Evolutionary conservation across 148 eudicot genomes (phyloP).

Genomic region (Fagopyrum esculentum): DNA sequence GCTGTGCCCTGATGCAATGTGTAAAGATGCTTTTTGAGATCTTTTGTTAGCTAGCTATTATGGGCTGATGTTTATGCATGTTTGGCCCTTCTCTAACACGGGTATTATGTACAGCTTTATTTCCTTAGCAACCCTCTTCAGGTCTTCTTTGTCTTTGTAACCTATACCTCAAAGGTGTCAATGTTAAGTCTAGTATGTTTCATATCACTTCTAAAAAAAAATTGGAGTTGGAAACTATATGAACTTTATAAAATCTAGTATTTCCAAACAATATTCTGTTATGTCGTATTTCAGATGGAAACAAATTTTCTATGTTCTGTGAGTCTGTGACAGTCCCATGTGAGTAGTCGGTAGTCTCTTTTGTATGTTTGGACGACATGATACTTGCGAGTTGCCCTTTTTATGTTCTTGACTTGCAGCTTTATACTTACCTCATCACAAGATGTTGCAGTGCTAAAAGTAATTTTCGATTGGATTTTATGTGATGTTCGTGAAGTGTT

Average conservation of each 20-base stretch:
- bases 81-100: background rate
- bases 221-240: background rate
- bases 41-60: background rate
- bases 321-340: background rate
- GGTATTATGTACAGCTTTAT: background rate
- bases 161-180: background rate
- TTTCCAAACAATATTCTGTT: background rate
- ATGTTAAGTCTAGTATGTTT: background rate
- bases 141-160: background rate
- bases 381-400: background rate
- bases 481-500: background rate
- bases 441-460: background rate
- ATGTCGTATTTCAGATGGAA: background rate
- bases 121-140: background rate
- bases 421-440: background rate
- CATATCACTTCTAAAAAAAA: background rate
- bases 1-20: background rate
- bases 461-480: background rate
- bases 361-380: background rate
- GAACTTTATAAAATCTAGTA: background rate
- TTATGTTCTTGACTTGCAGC: background rate
- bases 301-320: background rate
- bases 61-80: background rate
- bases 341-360: background rate
- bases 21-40: background rate